Conservation (phyloP, 2,329 filamentous ascomycete species). For the Calycina herbarum region DNA sequence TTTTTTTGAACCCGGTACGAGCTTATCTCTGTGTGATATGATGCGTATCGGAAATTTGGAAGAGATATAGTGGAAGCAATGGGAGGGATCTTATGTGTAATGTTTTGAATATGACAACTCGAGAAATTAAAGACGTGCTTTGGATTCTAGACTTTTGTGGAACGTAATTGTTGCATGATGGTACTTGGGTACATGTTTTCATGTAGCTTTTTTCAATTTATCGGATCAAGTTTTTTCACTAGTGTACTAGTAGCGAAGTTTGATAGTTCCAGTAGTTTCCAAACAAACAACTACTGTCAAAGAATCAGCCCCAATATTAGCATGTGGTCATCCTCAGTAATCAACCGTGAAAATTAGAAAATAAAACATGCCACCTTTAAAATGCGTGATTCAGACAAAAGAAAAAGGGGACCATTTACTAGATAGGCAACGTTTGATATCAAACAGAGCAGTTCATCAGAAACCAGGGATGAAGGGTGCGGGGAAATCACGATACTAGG, state of each 20-base stretch:
- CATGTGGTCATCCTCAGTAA: not conserved
- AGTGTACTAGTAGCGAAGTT: too few species aligned
- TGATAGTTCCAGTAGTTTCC: too few species aligned
- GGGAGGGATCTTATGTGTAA: not conserved
- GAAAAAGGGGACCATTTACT: not conserved
- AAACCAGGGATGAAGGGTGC: not conserved
- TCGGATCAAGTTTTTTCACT: too few species aligned
- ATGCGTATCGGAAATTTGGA: not conserved
- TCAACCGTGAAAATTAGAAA: not conserved
- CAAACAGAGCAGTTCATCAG: not conserved
- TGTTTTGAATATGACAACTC: not conserved
- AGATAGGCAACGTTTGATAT: not conserved
- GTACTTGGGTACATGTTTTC: not conserved
- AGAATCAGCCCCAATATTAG: too few species aligned
- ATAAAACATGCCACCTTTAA: not conserved
- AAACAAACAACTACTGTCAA: too few species aligned
- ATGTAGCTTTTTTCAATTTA: too few species aligned
- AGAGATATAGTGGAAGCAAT: not conserved
- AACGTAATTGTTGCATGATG: not conserved
- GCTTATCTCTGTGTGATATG: conserved; percentile 6
- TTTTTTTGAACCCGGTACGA: not conserved
- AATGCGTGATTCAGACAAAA: not conserved
- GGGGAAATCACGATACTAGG: not conserved
- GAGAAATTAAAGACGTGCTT: not conserved
- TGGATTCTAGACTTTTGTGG: not conserved